These are phyloP conservation scores for Populus tremula DNA, from an alignment of 345 rosid genomes.

Conservation along the genomic window DNA sequence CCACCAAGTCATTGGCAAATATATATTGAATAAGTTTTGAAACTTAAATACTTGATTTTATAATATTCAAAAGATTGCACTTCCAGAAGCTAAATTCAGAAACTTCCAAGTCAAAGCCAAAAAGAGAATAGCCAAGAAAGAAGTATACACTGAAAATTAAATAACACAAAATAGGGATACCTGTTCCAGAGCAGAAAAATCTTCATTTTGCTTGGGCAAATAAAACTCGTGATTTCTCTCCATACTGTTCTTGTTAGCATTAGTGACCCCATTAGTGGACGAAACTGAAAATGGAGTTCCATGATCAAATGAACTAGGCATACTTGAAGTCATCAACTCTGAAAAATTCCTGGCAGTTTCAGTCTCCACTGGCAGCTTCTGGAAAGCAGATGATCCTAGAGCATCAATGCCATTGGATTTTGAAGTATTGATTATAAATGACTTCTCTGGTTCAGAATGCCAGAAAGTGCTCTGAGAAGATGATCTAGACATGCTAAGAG, in stretches of 20 bases:
- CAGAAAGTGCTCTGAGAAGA: slow-evolving; percentile 44
- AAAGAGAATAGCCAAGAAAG: not conserved
- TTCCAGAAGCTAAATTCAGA: not conserved
- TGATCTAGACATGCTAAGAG: slow-evolving; percentile 59
- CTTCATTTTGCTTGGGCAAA: slow-evolving; percentile 66
- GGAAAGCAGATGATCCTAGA: slow-evolving; percentile 35
- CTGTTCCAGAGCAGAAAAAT: slow-evolving; percentile 92
- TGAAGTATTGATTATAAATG: slow-evolving; percentile 32
- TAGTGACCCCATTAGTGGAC: slow-evolving; percentile 33
- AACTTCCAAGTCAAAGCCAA: not conserved
- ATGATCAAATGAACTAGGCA: slow-evolving; percentile 34
- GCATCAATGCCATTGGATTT: slow-evolving; percentile 36
- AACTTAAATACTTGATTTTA: not conserved
- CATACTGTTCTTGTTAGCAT: slow-evolving; percentile 29
- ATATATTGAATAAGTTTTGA: not conserved
- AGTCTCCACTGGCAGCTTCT: slow-evolving; percentile 30
- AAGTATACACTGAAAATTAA: not conserved
- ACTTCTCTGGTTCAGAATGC: slow-evolving; percentile 34
- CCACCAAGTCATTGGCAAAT: not conserved
- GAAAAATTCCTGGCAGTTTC: slow-evolving; percentile 37
- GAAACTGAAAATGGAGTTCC: slow-evolving; percentile 31
- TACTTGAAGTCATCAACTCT: slow-evolving; percentile 25
- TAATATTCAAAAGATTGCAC: not conserved
- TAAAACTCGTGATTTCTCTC: slow-evolving; percentile 45
- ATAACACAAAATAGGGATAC: slow-evolving; percentile 30